Percentiles rank a stretch among this genome's conserved stretches.
Conservation (phyloP, 306 rosid genomes). For the Vigna nakashimae region DNA sequence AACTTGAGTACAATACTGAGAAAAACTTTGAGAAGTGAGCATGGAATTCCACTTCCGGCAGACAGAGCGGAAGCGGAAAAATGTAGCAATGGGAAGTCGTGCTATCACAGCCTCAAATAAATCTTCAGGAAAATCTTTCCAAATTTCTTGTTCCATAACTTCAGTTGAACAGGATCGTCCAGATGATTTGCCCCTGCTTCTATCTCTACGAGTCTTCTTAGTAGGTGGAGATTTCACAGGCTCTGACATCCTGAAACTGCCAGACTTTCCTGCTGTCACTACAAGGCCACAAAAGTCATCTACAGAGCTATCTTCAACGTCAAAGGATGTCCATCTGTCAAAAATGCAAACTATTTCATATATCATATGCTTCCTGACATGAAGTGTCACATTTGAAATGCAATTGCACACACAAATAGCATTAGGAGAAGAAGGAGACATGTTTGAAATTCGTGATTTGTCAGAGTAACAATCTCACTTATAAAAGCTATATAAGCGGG, state of each 20-base stretch:
- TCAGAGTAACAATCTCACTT: background rate
- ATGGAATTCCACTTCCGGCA: constrained; percentile 88
- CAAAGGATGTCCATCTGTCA: constrained; percentile 70
- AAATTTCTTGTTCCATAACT: constrained; percentile 79
- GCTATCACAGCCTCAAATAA: constrained; percentile 91
- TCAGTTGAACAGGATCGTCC: constrained; percentile 58
- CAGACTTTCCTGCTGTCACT: constrained; percentile 78
- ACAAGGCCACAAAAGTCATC: constrained; percentile 73
- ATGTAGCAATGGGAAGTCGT: constrained; percentile 87
- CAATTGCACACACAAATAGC: background rate
- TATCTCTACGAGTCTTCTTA: constrained; percentile 78
- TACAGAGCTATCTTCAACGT: constrained; percentile 64
- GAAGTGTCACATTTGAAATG: constrained; percentile 22
- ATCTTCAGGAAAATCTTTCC: constrained; percentile 98
- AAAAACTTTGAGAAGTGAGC: constrained; percentile 80
- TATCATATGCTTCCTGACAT: constrained; percentile 24
- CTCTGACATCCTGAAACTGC: constrained; percentile 65
- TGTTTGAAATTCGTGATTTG: background rate
- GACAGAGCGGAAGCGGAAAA: constrained; percentile 89
- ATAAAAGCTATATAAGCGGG: background rate
- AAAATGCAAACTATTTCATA: constrained; percentile 33
- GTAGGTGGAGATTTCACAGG: constrained; percentile 72
- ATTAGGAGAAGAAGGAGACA: background rate
- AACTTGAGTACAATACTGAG: constrained; percentile 74
- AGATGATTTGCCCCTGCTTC: constrained; percentile 64